Percentiles rank a stretch among this genome's conserved stretches.
Conservation (phyloP, 257 asterid species). For the Fraxinus pennsylvanica region DNA sequence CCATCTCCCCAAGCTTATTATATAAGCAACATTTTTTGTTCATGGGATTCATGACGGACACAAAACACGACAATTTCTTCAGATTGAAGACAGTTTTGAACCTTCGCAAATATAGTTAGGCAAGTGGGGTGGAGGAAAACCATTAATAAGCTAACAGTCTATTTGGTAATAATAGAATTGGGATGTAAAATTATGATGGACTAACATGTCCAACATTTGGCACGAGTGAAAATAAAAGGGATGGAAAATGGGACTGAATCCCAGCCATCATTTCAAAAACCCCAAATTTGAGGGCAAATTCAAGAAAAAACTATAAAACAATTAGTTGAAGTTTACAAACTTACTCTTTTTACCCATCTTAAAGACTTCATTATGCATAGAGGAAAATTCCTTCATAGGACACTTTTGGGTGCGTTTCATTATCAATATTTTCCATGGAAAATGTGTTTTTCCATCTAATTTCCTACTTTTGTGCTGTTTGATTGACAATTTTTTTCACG, state of each 20-base stretch:
- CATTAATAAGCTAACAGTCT: neutral
- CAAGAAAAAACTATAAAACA: neutral
- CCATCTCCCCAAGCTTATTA: neutral
- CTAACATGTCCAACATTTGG: conserved; percentile 1
- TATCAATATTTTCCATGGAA: no score
- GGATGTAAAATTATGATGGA: neutral
- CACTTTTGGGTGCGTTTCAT: neutral
- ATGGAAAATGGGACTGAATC: neutral
- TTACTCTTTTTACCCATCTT: neutral
- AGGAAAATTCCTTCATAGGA: neutral
- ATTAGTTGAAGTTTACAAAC: neutral
- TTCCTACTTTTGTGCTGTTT: no score
- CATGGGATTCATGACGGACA: neutral
- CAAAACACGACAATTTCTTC: neutral
- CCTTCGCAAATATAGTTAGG: neutral
- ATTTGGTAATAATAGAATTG: neutral
- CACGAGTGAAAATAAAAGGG: neutral
- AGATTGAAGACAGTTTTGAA: neutral
- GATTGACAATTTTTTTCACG: no score
- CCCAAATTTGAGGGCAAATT: neutral
- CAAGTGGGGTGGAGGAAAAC: neutral
- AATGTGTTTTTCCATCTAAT: no score
- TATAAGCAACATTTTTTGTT: neutral
- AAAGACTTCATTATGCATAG: neutral
- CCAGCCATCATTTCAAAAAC: neutral